These are phyloP conservation scores for Hymenoscyphus infarciens DNA, from an alignment of 2,329 filamentous ascomycete species.

Conservation along the genomic window DNA sequence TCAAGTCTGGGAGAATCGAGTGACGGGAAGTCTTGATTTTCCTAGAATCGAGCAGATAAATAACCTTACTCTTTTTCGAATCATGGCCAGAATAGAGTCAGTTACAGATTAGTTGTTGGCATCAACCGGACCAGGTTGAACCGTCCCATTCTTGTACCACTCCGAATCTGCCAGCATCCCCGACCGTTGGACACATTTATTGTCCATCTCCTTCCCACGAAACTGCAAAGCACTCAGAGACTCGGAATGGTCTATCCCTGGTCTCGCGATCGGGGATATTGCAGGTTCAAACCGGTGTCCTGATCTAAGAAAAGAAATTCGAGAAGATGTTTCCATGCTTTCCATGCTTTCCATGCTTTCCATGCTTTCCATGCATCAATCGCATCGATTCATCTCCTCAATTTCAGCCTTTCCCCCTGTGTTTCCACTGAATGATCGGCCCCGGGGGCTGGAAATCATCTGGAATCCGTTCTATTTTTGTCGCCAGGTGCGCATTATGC, in stretches of 20 bases:
- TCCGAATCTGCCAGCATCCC: slow-evolving; percentile 22
- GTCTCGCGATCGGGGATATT: not conserved
- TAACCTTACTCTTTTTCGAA: slow-evolving; percentile 1
- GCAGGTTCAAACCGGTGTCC: not conserved
- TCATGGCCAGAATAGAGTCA: not conserved
- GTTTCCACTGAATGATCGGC: slow-evolving; percentile 23
- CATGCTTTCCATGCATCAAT: slow-evolving; percentile 21
- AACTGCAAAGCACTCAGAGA: slow-evolving; percentile 19
- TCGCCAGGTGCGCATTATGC: slow-evolving; percentile 23
- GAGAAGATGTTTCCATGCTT: slow-evolving; percentile 9
- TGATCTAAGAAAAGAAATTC: slow-evolving; percentile 17
- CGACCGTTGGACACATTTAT: slow-evolving; percentile 16
- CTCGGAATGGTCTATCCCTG: slow-evolving; percentile 16
- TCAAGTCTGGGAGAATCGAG: not conserved
- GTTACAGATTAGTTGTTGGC: slow-evolving; percentile 1
- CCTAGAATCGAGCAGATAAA: not conserved
- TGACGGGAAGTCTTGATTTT: not conserved
- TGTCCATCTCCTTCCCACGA: slow-evolving; percentile 7
- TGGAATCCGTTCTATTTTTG: slow-evolving; percentile 26
- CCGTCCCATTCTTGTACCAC: slow-evolving; percentile 24
- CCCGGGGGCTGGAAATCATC: slow-evolving; percentile 18
- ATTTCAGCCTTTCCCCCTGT: slow-evolving; percentile 17
- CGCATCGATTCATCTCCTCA: slow-evolving; percentile 20
- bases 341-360: slow-evolving; percentile 19
- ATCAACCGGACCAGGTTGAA: slow-evolving; percentile 16